phyloP scores from a whole-genome alignment of 768 basidiomycete species.

The Lepiota brunneoincarnata region DNA sequence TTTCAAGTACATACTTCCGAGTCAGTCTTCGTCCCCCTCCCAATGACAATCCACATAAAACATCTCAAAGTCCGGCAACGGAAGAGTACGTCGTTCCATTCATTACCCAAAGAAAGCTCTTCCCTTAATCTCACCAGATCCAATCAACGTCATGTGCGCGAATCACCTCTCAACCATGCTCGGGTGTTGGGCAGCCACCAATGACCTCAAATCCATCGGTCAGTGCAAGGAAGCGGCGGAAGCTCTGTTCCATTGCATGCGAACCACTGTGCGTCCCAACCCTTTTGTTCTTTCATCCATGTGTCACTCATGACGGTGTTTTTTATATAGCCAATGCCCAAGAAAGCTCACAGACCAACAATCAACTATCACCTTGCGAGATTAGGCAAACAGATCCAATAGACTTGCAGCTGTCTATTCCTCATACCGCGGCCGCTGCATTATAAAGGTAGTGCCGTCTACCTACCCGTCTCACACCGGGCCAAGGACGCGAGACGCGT shows the following conservation, averaged over 20 bases:
- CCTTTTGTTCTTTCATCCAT: background rate
- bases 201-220: constrained; percentile 53
- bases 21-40: background rate
- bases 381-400: constrained; percentile 72
- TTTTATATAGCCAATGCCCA: constrained; percentile 55
- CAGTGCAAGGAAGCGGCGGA: constrained; percentile 60
- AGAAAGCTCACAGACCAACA: constrained; percentile 66
- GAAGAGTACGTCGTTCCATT: constrained; percentile 50
- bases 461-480: too few relatives aligned
- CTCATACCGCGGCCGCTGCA: background rate
- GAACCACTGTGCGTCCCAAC: constrained; percentile 62
- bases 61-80: constrained; percentile 78
- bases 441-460: background rate
- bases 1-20: too few relatives aligned
- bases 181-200: constrained; percentile 79
- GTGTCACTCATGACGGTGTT: background rate
- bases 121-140: constrained; percentile 29
- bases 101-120: background rate
- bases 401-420: constrained; percentile 21
- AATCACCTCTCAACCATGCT: constrained; percentile 76
- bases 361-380: constrained; percentile 91
- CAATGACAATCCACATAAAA: constrained; percentile 68
- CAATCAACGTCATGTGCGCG: constrained; percentile 55
- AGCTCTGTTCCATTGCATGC: constrained; percentile 77
- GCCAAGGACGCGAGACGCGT: too few relatives aligned